These are phyloP conservation scores for Wallacemonas sp. DNA, from an alignment of 208 protist genomes.

Conservation along the genomic window DNA sequence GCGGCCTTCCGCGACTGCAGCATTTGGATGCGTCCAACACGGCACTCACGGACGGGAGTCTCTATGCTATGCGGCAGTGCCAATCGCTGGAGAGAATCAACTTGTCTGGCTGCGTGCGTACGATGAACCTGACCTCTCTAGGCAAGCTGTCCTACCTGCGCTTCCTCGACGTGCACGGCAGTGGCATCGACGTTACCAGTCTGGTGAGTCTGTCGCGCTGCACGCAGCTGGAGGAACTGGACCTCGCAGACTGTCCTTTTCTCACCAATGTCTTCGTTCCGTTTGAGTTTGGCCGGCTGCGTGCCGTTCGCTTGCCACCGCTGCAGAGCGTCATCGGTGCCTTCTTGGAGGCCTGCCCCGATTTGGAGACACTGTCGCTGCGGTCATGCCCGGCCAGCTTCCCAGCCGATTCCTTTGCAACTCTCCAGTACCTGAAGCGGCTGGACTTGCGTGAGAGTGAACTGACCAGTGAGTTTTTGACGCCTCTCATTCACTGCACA, in stretches of 20 bases:
- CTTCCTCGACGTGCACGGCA: conserved; percentile 43
- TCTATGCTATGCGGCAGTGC: conserved; percentile 21
- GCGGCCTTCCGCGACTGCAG: conserved; percentile 18
- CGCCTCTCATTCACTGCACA: conserved; percentile 14
- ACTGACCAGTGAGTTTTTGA: conserved; percentile 17
- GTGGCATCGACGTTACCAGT: conserved; percentile 42
- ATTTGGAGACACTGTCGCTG: conserved; percentile 31
- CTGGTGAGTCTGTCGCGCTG: conserved; percentile 42
- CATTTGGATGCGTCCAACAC: conserved; percentile 25
- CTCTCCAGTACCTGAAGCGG: conserved; percentile 21
- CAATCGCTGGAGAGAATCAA: conserved; percentile 31
- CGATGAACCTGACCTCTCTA: conserved; percentile 31
- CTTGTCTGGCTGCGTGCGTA: conserved; percentile 31
- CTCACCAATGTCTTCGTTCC: conserved; percentile 32
- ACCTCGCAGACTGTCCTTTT: conserved; percentile 41
- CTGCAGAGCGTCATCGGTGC: conserved; percentile 29
- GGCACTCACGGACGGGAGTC: conserved; percentile 16
- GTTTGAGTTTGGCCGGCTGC: conserved; percentile 34
- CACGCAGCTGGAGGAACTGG: conserved; percentile 35
- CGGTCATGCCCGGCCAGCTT: conserved; percentile 30
- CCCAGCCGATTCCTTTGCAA: conserved; percentile 21
- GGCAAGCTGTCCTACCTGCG: conserved; percentile 31
- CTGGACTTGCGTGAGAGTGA: conserved; percentile 31
- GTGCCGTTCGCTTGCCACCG: conserved; percentile 30
- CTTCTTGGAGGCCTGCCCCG: conserved; percentile 36